Percentiles rank a stretch among this genome's conserved stretches.
phyloP scores from a whole-genome alignment of 2,329 filamentous ascomycete species.

The Fusarium sp. region DNA sequence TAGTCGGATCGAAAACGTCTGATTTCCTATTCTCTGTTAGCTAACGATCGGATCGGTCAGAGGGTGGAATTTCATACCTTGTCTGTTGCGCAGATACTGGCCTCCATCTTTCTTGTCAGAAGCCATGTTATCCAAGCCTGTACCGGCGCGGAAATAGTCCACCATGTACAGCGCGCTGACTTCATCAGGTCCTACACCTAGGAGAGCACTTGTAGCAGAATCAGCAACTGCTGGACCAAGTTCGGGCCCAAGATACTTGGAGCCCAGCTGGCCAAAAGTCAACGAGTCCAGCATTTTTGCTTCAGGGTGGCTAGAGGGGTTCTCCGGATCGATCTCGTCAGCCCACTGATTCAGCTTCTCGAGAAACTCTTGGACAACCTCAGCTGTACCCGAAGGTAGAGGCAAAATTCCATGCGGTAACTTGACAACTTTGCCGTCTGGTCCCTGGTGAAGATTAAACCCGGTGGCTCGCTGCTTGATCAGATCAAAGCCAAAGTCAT shows the following conservation, averaged over 20 bases:
- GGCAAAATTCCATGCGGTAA: slow-evolving; percentile 21
- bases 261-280: slow-evolving; percentile 16
- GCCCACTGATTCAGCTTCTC: slow-evolving; percentile 19
- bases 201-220: slow-evolving; percentile 11
- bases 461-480: slow-evolving; percentile 34
- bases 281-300: slow-evolving; percentile 23
- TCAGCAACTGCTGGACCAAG: slow-evolving; percentile 17
- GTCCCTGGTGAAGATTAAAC: slow-evolving; percentile 12
- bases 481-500: slow-evolving; percentile 31
- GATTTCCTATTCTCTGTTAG: slow-evolving; percentile 24
- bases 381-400: slow-evolving; percentile 15
- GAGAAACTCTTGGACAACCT: slow-evolving; percentile 9
- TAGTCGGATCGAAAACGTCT: slow-evolving; percentile 27
- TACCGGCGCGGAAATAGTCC: slow-evolving; percentile 36
- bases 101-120: slow-evolving; percentile 39
- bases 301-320: slow-evolving; percentile 15
- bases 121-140: slow-evolving; percentile 34
- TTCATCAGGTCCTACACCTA: slow-evolving; percentile 39
- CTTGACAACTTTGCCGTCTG: slow-evolving; percentile 16
- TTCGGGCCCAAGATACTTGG: slow-evolving; percentile 10
- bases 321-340: slow-evolving; percentile 12
- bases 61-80: slow-evolving; percentile 19
- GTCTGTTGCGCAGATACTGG: slow-evolving; percentile 42
- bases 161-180: slow-evolving; percentile 38
- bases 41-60: too few species aligned